Base-by-base conservation (phyloP, 2,329 filamentous ascomycete genomes). In the Incumbomyces lentus region DNA sequence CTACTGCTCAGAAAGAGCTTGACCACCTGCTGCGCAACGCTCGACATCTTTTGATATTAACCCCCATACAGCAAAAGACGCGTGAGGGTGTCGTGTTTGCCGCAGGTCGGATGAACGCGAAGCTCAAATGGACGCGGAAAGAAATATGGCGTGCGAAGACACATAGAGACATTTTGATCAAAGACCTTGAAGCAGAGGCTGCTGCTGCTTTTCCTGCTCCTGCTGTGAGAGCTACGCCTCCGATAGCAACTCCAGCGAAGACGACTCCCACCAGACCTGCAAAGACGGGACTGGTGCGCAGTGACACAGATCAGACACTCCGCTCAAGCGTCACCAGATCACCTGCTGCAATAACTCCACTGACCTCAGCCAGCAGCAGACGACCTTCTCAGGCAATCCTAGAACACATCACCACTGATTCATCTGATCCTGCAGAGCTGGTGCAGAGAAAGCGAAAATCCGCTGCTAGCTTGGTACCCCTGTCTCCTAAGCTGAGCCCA, bases 101-200 rank as follows among this genome's bases (percentile, higher is more conserved):
- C 14, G 90, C 92, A 16, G 86, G 82, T 5, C 80, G 84, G 6
- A 82, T 94, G 66, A 81, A 89, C 47, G 87, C 87, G 2, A 88
- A 90, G 61, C 68, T 98, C 50, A 94, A 92, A 62, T 95, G 90
- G 90, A 81, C 83, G n/a, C 77, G 90, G 50, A 83, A 93, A 62
- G 87, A 95, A 55, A 92, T 95, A 16, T 95, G 89, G 87, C 84
- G 82, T 45, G 77, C 90, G 58, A 90, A 80, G 59, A 95, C 89
- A 54, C 89, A 98, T 63, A 81, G 83, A 35, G 90, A 95, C 58
- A 89, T 96, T 50, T 69, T 98, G 16, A 72, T 80, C 4, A 75
- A 88, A 64, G 92, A 98, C 60, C 69, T 96, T 7, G 84, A 90
- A 46, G 86, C 95, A 55, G 89, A 95, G 58, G 52, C 59, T 46